phyloP scores from a whole-genome alignment of 2,329 filamentous ascomycete species.

The Saccharata proteae region DNA sequence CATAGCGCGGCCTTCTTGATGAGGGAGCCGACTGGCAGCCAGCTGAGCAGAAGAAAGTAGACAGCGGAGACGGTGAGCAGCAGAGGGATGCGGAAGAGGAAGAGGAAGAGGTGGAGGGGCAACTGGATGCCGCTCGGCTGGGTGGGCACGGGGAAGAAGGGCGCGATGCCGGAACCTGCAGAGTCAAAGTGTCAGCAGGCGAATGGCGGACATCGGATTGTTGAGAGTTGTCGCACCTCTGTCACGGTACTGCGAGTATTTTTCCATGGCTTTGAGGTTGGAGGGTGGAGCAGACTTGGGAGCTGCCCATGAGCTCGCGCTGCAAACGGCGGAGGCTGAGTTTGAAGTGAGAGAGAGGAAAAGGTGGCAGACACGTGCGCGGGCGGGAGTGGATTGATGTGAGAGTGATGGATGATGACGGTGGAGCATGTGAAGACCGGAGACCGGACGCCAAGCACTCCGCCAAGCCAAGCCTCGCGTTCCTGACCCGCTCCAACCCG shows the following conservation, averaged over 20 bases:
- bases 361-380: neutral
- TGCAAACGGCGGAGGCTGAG: too few relatives aligned
- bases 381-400: neutral
- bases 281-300: neutral
- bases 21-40: constrained; percentile 58
- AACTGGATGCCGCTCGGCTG: constrained; percentile 52
- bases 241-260: constrained; percentile 86
- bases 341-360: neutral
- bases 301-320: neutral
- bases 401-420: neutral
- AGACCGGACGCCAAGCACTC: too few relatives aligned
- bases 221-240: constrained; percentile 46
- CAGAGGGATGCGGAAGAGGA: constrained; percentile 67
- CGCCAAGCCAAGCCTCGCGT: too few relatives aligned
- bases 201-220: too few relatives aligned
- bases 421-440: too few relatives aligned
- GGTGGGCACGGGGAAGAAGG: constrained; percentile 74
- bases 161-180: constrained; percentile 84
- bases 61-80: constrained; percentile 54
- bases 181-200: constrained; percentile 2
- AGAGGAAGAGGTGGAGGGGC: constrained; percentile 58
- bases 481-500: too few relatives aligned
- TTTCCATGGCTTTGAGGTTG: constrained; percentile 57
- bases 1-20: constrained; percentile 77
- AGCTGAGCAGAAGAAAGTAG: constrained; percentile 75